Evolutionary conservation across 2,329 filamentous ascomycete genomes (phyloP), one percentile per base, ranked within the genome.

Genomic region (Ophidiomyces ophidiicola): DNA sequence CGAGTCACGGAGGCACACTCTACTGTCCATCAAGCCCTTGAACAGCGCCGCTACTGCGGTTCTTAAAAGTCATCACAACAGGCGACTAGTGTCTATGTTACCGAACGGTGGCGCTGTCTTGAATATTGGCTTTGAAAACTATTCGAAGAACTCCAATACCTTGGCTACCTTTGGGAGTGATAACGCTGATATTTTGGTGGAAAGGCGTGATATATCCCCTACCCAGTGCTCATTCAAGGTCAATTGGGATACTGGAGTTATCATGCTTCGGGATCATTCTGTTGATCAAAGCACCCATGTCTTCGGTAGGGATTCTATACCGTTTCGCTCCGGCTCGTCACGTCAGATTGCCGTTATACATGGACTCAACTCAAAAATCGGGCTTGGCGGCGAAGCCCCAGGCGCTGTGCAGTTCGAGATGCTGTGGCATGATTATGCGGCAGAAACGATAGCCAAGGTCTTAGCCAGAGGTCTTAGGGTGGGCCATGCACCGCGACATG

Each of bases 171-270:
- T 47, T 7, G 45, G 45, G 10, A 41, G 43, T 19, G 36, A 29
- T 20, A 35, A 36, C 24, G 37, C 32, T 21, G 48, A 49, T 36
- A 42, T 49, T 43, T 20, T 36, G 10, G 37, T 50, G 31, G 32
- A 42, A 32, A 29, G 41, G 14, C 25, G 42, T 18, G 39, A 32
- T 14, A 50, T 51, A 15, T 34, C 48, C 5, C 39, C 36, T 15
- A 42, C 47, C 7, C 48, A 50, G 33, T 50, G 46, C 40, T 49
- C 48, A 23, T 51, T 51, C 29, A 42, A 50, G 32, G 32, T 47
- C 19, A 36, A 49, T 17, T 39, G 36, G 36, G 20, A 32, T 7
- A 32, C 20, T 19, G 36, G 36, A 18, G 26, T 26, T 19, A 19
- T 32, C 12, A 39, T 39, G 28, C 29, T 39, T 32, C 28, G 36